Evolutionary conservation across 2,329 filamentous ascomycete species (phyloP).

Genomic region (Dothideomycetes sp.): DNA sequence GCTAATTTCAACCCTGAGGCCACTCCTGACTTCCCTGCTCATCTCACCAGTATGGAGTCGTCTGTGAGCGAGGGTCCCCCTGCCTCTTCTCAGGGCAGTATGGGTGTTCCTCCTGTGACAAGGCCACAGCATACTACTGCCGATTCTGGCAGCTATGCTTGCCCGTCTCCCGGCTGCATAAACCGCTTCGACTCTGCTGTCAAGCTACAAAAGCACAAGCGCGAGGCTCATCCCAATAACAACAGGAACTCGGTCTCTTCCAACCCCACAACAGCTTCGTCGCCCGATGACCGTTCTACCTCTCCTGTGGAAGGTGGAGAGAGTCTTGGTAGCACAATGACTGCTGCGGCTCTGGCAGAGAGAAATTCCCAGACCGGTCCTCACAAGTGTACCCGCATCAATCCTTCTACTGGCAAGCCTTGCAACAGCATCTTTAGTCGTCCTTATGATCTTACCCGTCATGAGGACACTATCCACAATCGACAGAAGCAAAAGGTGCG

Average conservation of each 20-base stretch:
- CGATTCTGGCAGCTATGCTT: constrained; percentile 86
- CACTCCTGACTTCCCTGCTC: constrained; percentile 48
- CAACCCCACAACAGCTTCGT: constrained; percentile 30
- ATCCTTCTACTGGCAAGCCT: constrained; percentile 87
- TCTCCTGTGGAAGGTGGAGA: constrained; percentile 21
- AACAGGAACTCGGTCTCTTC: constrained; percentile 30
- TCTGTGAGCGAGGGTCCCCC: constrained; percentile 46
- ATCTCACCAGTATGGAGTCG: constrained; percentile 53
- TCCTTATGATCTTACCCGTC: constrained; percentile 90
- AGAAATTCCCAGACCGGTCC: constrained; percentile 86
- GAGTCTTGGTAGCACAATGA: constrained; percentile 33
- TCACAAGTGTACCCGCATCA: constrained; percentile 85
- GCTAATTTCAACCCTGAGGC: constrained; percentile 16
- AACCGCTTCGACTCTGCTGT: constrained; percentile 79
- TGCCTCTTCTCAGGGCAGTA: constrained; percentile 34
- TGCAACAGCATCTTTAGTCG: constrained; percentile 92
- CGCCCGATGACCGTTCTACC: constrained; percentile 21
- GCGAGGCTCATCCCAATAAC: constrained; percentile 77
- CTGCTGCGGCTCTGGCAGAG: constrained; percentile 46
- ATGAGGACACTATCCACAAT: constrained; percentile 97
- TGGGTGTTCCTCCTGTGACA: constrained; percentile 22
- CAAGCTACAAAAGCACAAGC: constrained; percentile 88
- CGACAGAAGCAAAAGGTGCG: constrained; percentile 87
- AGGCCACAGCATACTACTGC: constrained; percentile 58
- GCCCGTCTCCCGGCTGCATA: constrained; percentile 86